Evolutionary conservation across 2,329 filamentous ascomycete species (phyloP), one percentile per base, ranked within the genome.

Genomic region (Venturia effusa): DNA sequence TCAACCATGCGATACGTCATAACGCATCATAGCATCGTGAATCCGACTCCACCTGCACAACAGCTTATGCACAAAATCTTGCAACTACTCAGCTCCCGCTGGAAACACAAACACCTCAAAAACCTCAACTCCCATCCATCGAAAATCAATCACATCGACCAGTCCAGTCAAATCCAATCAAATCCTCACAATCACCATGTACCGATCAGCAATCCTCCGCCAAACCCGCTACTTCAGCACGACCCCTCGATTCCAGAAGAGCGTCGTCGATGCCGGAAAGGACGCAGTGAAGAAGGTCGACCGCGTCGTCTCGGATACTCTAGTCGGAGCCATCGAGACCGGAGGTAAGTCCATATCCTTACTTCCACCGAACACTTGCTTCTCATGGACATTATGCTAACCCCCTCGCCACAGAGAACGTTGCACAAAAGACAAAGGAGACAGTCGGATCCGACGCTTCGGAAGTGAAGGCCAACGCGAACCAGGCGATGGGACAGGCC

Each of bases 261-360:
- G 79, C 48, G 78, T 81, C 41, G 73, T 82, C 59, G 82, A 86
- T 55, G 71, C 76, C 7, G 80, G 80, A 68, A 86, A 85, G 73
- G 82, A 86, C 51, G 79, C 82, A 0, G 72, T 83, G 59, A 84
- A 86, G 75, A 78, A 76, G 63, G 82, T 82, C 24, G 83, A 87
- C 72, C 76, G 80, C 66, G 77, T 77, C 27, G 78, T 85, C 41
- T 80, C 82, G 0, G 77, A 83, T 71, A 80, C 75, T 32, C 80
- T 81, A 13, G 81, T 87, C 27, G 83, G 83, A 74, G 84, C 84
- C 57, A 85, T 87, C 66, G 81, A 88, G 74, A 84, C 79, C 68
- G 82, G 83, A 66, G 79, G 84, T 86, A 81, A 65, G 84, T 79
- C 27, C 59, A 24, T 41, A 17, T 27, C 32, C 32, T 60, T 39